phyloP scores from a whole-genome alignment of 257 asterid species.

The Solanum lignicaule region DNA sequence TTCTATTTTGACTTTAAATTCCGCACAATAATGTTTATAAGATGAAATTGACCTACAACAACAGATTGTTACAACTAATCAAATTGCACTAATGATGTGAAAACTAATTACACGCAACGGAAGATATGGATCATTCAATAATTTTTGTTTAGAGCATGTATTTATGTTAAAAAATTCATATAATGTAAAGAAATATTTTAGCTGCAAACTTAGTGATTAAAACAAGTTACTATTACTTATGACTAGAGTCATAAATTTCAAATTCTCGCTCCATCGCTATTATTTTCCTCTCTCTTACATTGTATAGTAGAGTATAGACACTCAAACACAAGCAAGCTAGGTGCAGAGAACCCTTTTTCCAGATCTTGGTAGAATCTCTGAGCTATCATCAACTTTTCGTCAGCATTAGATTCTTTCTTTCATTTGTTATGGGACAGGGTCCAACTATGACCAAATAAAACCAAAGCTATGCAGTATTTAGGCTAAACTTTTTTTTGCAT shows the following conservation, averaged over 20 bases:
- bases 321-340: background rate
- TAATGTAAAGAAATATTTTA: background rate
- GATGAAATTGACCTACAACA: background rate
- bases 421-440: constrained; percentile 4
- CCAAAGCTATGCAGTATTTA: constrained; percentile 5
- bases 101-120: background rate
- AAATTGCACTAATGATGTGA: background rate
- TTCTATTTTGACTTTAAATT: background rate
- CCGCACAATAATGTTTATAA: background rate
- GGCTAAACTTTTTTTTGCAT: background rate
- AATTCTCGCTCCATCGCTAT: background rate
- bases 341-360: constrained; percentile 6
- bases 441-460: constrained; percentile 25
- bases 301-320: background rate
- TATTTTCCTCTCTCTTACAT: background rate
- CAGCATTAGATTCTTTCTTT: constrained; percentile 12
- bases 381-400: constrained; percentile 17
- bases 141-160: background rate
- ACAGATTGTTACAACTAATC: background rate
- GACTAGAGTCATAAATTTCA: background rate
- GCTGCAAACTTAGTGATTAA: background rate
- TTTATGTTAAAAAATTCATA: background rate
- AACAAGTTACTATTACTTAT: background rate
- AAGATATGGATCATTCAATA: background rate
- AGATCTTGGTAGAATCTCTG: constrained; percentile 18